Base-by-base conservation (phyloP, 2,329 filamentous ascomycete genomes). In the Clarireedia sp. region DNA sequence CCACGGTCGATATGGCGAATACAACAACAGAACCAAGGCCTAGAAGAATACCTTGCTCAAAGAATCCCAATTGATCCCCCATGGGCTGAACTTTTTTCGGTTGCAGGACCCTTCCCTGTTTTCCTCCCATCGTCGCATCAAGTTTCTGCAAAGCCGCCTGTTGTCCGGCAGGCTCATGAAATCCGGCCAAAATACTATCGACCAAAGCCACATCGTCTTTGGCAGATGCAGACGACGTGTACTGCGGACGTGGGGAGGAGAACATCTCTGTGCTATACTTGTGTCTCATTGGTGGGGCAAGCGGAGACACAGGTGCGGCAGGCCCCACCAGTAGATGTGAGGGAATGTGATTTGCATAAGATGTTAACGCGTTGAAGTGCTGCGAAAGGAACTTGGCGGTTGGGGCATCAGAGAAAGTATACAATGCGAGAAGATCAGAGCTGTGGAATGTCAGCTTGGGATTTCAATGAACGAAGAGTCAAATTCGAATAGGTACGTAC, bases 321-420 rank as follows among this genome's bases (percentile, higher is more conserved):
- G 69, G 73, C 2, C 70, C 72, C 43, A 73, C 69, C 3, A 85
- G 73, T 2, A 85, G 69, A 36, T 78, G 73, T 2, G 70, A 59
- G 0, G 82, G 81, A 6, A 85, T 73, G 51, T 82, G 76, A 64
- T 85, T 85, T 54, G 80, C 69, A 63, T 77, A 79, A 0, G 77
- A 75, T 0, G 75, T 64, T 12, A 2, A 33, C 29, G 79, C 71
- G 8, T 72, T 63, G 37, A 84, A 68, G 65, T 79, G 82, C 59
- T 85, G 79, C 7, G 74, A 72, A 4, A 85, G 71, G 59, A 85
- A 86, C 64, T 85, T 85, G 16, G 75, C 78, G 2, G 76, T 69
- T 1, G 70, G 59, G 0, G 75, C 70, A 21, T 70, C 69, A 9
- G 75, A 74, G 63, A 82, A 85, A 58, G 78, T 70, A 61, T 81